Evolutionary conservation across 257 asterid genomes (phyloP).

Genomic region (Salvia hispanica): DNA sequence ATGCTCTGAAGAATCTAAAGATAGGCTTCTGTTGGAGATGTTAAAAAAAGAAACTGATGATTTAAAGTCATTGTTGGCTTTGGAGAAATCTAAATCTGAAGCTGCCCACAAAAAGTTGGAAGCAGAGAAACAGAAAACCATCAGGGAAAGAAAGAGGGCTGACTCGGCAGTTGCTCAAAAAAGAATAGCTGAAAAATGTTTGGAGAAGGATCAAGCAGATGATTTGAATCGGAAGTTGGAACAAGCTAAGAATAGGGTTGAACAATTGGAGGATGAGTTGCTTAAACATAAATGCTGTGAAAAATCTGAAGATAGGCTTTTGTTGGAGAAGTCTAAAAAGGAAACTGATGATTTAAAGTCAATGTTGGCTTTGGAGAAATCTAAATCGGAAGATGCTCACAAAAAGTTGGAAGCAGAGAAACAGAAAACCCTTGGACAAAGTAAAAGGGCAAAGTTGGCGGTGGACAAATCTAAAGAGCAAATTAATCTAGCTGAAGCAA

Average conservation of each 20-base stretch:
- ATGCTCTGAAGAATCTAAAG: conserved; percentile 36
- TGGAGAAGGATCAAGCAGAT: conserved; percentile 61
- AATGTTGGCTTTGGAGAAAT: conserved; percentile 44
- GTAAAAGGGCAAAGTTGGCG: conserved; percentile 59
- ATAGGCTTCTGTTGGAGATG: conserved; percentile 46
- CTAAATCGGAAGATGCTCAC: conserved; percentile 56
- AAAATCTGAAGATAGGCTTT: conserved; percentile 44
- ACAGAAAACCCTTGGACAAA: conserved; percentile 53
- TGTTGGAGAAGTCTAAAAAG: conserved; percentile 49
- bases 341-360: conserved; percentile 56
- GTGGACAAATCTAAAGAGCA: conserved; percentile 55
- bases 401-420: conserved; percentile 60
- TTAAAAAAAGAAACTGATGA: conserved; percentile 49
- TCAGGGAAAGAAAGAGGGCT: conserved; percentile 61
- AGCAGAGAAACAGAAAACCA: conserved; percentile 52
- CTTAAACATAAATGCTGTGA: neutral
- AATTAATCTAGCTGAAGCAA: conserved; percentile 47
- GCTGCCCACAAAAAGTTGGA: conserved; percentile 55
- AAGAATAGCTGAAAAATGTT: conserved; percentile 49
- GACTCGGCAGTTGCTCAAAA: conserved; percentile 53
- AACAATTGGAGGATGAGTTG: conserved; percentile 22
- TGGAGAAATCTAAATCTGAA: conserved; percentile 54
- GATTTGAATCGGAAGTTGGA: conserved; percentile 59
- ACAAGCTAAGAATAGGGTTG: conserved; percentile 46
- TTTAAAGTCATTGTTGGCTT: conserved; percentile 49